Evolutionary conservation across 148 eudicot genomes (phyloP), one percentile per base, ranked within the genome.

Genomic region (Salicornia ramosissima): DNA sequence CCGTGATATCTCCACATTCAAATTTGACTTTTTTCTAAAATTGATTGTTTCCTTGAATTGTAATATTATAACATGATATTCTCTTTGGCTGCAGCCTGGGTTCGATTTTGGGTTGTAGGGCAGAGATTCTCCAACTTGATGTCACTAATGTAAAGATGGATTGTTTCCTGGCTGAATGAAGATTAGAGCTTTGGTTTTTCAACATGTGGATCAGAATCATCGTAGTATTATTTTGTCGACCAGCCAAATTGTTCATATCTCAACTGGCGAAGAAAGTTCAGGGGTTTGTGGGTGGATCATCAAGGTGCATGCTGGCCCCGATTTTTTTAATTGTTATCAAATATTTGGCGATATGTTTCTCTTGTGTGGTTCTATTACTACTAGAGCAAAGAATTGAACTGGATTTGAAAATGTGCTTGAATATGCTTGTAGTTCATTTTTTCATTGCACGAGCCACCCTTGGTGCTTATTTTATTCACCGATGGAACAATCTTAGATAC

Each of bases 71-170:
- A 9, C 2, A 2, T 76, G 18, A 43, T n/a, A 36, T 18, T 21
- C 18, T 72, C n/a, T 59, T 50, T 6, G 58, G 45, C 53, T 68
- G 80, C 87, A 93, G 98, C 76, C 72, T 93, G 22, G 98, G 98
- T 51, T 88, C 98, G 24, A 85, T 90, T 73, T 81, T 93, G 30
- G 86, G 84, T 72, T 93, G 98, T 82, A 84, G 92, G 71, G 90
- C 96, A 71, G 98, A 93, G 80, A 93, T 93, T 70, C 68, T 86
- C 72, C 95, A 90, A 76, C 97, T 93, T 77, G 98, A 90, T 67
- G 97, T 90, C 13, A 90, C 97, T 0, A 92, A 93, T 68, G 96
- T 90, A 71, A 93, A 93, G 86, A 93, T 93, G 98, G 96, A 93
- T 50, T 87, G 89, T 69, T 91, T 87, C 78, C 72, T 78, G 19